Base-by-base conservation (phyloP, 23 red algal genomes). In the Gracilaria caudata region DNA sequence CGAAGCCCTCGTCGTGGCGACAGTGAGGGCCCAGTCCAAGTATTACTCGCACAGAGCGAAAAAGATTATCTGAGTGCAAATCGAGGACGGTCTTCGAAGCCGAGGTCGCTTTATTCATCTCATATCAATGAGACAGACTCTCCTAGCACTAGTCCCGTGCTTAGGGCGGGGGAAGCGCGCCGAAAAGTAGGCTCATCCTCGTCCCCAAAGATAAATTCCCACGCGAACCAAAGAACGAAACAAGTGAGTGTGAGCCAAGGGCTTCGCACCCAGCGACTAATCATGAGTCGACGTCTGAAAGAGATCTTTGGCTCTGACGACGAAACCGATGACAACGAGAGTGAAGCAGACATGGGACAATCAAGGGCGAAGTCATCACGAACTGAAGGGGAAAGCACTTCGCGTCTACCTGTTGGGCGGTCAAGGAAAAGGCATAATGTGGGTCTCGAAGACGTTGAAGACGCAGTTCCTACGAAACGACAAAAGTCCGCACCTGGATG, bases 301-400 rank as follows among this genome's bases (percentile, higher is more conserved):
- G 70, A 75, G 25, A 49, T 75, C 24, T 75, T 75, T 75, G 70
- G 70, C 43, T 75, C 70, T 26, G 70, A 75, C 19, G 43, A 25
- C 24, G 70, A 75, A 75, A 47, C 70, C 13, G 70, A 75, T 75
- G 21, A 47, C 7, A 40, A 75, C 9, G 40, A 47, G 1, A 43
- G 43, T 75, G 43, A 46, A 24, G 70, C 12, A 49, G 21, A 6
- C 14, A 5, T 33, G 4, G 40, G 7, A 47, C 39, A 75, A 49
- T 29, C 70, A 47, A 26, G 29, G 70, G 13, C 19, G 9, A 17
- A 9, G 19, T 21, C 33, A 4, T 8, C 4, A 60, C 32, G 30
- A 66, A 37, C 3, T 66, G 30, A 19, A 14, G 23, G 36, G 3
- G 61, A 66, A 36, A 30, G 17, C 0, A 0, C 61, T 33, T 66